Percentiles rank a stretch among this genome's conserved stretches.
These are phyloP conservation scores for Zasmidium angulare DNA, from an alignment of 2,329 filamentous ascomycete species.

Conservation along the genomic window DNA sequence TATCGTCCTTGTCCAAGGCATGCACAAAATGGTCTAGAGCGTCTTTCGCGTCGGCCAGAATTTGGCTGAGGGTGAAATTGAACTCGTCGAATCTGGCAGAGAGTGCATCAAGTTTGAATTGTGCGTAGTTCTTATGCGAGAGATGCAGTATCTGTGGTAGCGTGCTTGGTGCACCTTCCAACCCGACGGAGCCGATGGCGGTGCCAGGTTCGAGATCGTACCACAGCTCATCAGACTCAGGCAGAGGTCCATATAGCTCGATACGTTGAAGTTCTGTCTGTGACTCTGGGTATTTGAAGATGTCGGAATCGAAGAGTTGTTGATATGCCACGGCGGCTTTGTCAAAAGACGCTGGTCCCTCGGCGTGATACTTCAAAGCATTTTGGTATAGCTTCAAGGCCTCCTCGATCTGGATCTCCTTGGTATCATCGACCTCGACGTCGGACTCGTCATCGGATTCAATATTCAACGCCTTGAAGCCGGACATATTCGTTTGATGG, in stretches of 20 bases:
- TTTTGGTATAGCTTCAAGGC: conserved; percentile 91
- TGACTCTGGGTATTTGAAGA: conserved; percentile 89
- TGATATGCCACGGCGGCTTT: conserved; percentile 81
- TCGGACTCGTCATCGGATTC: conserved; percentile 88
- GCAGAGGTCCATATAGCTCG: conserved; percentile 49
- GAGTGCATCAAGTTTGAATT: conserved; percentile 74
- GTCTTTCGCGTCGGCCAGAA: conserved; percentile 38
- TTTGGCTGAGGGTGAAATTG: conserved; percentile 28
- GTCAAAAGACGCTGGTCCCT: conserved; percentile 72
- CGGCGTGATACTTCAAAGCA: conserved; percentile 86
- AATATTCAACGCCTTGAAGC: conserved; percentile 88
- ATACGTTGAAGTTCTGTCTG: conserved; percentile 78
- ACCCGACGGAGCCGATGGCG: conserved; percentile 44
- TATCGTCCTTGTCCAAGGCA: conserved; percentile 64
- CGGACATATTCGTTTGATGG: conserved; percentile 43
- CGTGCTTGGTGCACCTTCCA: conserved; percentile 74
- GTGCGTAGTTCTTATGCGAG: conserved; percentile 91
- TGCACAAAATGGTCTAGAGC: conserved; percentile 58
- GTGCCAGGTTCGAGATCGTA: conserved; percentile 41
- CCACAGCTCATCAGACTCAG: conserved; percentile 41
- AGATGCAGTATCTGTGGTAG: conserved; percentile 88
- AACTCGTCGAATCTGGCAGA: conserved; percentile 26
- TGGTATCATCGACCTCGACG: conserved; percentile 90
- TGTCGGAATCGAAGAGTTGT: conserved; percentile 83
- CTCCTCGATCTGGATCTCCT: conserved; percentile 96